These are phyloP conservation scores for Cyberlindnera meyerae DNA, from an alignment of 805 yeast species.

Conservation along the genomic window DNA sequence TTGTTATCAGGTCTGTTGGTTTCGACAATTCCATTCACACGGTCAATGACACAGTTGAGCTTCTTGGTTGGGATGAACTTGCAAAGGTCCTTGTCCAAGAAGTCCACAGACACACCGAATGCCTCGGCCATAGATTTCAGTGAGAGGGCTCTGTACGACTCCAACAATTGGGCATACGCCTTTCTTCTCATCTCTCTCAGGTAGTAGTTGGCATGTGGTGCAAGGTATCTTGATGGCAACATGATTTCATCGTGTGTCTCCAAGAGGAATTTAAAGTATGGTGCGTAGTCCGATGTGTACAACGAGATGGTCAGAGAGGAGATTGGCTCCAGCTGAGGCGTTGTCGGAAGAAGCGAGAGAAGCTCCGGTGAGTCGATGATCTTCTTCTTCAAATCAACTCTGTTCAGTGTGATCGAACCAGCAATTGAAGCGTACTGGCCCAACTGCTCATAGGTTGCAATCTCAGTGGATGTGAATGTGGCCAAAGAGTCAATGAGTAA, in stretches of 20 bases:
- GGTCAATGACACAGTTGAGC: constrained; percentile 91
- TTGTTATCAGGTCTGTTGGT: constrained; percentile 96
- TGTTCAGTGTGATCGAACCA: constrained; percentile 78
- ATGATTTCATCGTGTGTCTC: constrained; percentile 73
- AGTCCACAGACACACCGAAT: constrained; percentile 84
- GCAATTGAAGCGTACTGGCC: constrained; percentile 84
- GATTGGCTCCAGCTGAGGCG: constrained; percentile 72
- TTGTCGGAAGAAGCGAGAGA: constrained; percentile 67
- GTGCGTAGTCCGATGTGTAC: constrained; percentile 81
- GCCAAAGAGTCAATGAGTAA: constrained; percentile 87
- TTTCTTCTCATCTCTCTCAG: constrained; percentile 91
- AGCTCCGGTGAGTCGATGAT: constrained; percentile 94
- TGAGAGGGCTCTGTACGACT: constrained; percentile 88
- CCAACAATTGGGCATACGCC: constrained; percentile 90
- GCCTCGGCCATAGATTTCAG: constrained; percentile 90
- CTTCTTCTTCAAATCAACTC: constrained; percentile 79
- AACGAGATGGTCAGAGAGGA: constrained; percentile 78
- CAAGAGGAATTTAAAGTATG: constrained; percentile 71
- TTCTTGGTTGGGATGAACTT: constrained; percentile 90
- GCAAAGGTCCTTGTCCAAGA: constrained; percentile 81
- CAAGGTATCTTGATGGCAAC: constrained; percentile 58
- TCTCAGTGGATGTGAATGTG: constrained; percentile 90
- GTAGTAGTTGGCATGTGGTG: constrained; percentile 76
- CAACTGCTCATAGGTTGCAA: constrained; percentile 83
- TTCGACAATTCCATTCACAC: constrained; percentile 90